Percentiles rank a stretch among this genome's conserved stretches.
Conservation (phyloP, 352 stramenopile genomes). For the Phytophthora pluvialis region DNA sequence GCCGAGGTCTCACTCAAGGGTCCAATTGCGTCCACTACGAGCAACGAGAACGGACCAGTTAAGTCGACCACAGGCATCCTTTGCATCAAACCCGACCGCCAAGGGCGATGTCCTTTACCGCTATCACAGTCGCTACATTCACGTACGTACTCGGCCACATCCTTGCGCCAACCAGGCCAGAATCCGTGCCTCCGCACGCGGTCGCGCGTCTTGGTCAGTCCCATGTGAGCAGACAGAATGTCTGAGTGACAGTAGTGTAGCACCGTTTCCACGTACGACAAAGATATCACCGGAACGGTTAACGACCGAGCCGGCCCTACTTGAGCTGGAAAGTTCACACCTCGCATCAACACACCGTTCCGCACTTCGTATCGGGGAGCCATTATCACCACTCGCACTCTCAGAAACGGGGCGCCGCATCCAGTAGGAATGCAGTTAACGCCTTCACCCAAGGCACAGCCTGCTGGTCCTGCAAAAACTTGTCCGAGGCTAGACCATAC, state of each 20-base stretch:
- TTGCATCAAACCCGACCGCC: conserved; percentile 7
- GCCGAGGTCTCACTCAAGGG: background rate
- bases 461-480: background rate
- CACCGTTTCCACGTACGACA: background rate
- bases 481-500: background rate
- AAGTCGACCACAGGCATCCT: conserved; percentile 3
- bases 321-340: background rate
- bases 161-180: conserved; percentile 8
- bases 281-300: background rate
- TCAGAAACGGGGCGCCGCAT: background rate
- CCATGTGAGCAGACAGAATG: background rate
- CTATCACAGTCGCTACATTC: background rate
- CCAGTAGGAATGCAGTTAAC: background rate
- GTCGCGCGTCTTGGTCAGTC: background rate
- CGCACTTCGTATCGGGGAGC: background rate
- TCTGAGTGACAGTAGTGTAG: conserved; percentile 10
- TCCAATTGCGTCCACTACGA: conserved; percentile 6
- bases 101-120: conserved; percentile 1
- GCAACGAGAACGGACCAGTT: background rate
- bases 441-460: background rate
- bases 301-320: background rate
- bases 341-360: background rate
- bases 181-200: background rate
- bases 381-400: background rate
- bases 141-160: background rate